A percentile compares a stretch with the other conserved stretches of the same genome.
Conservation (phyloP, 2,329 filamentous ascomycete species). For the Arthrobotrys sinensis region DNA sequence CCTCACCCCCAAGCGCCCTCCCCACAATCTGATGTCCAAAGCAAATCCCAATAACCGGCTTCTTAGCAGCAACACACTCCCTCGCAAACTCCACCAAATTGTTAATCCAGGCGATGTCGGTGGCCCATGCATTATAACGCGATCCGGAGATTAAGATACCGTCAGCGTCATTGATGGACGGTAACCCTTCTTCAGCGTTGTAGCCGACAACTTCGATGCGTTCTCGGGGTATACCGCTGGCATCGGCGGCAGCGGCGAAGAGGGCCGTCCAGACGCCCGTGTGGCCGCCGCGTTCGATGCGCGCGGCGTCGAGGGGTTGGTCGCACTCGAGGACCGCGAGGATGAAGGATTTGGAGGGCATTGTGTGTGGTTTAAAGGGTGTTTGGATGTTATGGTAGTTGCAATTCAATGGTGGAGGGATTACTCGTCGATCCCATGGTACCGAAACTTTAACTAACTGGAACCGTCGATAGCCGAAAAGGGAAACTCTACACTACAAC, state of each 20-base stretch:
- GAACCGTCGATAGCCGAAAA: conserved; percentile 16
- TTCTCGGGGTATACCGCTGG: conserved; percentile 70
- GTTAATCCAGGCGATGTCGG: conserved; percentile 82
- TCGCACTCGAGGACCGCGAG: conserved; percentile 93
- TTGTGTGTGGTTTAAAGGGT: neutral
- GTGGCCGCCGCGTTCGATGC: conserved; percentile 71
- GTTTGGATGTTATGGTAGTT: too few relatives aligned
- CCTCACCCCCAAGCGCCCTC: conserved; percentile 78
- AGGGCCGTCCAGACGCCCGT: conserved; percentile 82
- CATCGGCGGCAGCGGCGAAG: conserved; percentile 73
- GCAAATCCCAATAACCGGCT: conserved; percentile 83
- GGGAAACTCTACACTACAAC: neutral
- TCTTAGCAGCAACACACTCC: conserved; percentile 73
- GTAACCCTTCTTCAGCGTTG: conserved; percentile 66
- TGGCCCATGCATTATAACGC: conserved; percentile 79
- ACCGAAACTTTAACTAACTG: neutral
- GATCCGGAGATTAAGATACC: conserved; percentile 85
- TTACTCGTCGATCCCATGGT: neutral
- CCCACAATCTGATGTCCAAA: conserved; percentile 91
- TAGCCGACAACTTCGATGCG: conserved; percentile 20
- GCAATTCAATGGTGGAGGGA: too few relatives aligned
- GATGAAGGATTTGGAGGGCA: conserved; percentile 72
- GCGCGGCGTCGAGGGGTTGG: conserved; percentile 77
- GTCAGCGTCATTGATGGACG: conserved; percentile 80
- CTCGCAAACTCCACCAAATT: conserved; percentile 79